Percentiles rank a stretch among this genome's conserved stretches.
These are phyloP conservation scores for Termitomyces sp. DNA, from an alignment of 768 basidiomycete species.

Conservation along the genomic window DNA sequence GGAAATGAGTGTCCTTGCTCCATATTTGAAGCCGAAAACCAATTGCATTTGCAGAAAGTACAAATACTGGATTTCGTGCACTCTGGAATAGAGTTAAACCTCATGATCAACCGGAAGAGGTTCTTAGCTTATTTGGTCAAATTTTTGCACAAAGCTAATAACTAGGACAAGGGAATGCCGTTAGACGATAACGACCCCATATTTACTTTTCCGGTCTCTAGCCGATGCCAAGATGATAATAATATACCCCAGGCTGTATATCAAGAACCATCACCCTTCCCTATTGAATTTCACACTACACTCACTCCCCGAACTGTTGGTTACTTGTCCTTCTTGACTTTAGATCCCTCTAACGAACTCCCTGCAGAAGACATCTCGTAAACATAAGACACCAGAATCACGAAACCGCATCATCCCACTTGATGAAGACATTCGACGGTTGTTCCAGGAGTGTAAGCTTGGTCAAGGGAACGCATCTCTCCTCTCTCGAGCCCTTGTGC, in stretches of 20 bases:
- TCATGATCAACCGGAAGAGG: conserved; percentile 77
- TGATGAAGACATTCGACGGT: conserved; percentile 70
- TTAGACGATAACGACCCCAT: conserved; percentile 71
- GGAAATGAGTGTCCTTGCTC: conserved; percentile 34
- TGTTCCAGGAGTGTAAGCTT: conserved; percentile 84
- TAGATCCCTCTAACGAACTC: conserved; percentile 1
- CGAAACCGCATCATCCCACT: conserved; percentile 17
- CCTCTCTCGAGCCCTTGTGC: conserved; percentile 66
- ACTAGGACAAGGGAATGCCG: conserved; percentile 60
- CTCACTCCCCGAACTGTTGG: conserved; percentile 27
- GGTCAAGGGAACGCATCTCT: conserved; percentile 79
- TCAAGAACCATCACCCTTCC: conserved; percentile 32
- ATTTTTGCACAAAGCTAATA: background rate
- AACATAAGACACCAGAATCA: conserved; percentile 33
- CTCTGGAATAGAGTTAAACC: conserved; percentile 84
- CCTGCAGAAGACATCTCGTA: conserved; percentile 25
- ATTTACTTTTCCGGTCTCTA: conserved; percentile 42
- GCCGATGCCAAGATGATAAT: background rate
- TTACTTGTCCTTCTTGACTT: conserved; percentile 10
- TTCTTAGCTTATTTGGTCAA: conserved; percentile 22
- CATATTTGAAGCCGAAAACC: background rate
- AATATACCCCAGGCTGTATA: conserved; percentile 33
- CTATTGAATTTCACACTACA: conserved; percentile 20
- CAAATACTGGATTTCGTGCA: conserved; percentile 48
- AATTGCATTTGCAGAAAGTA: conserved; percentile 20